Evolutionary conservation across 2,329 filamentous ascomycete species (phyloP).

Genomic region (Microcyclosporella mali): DNA sequence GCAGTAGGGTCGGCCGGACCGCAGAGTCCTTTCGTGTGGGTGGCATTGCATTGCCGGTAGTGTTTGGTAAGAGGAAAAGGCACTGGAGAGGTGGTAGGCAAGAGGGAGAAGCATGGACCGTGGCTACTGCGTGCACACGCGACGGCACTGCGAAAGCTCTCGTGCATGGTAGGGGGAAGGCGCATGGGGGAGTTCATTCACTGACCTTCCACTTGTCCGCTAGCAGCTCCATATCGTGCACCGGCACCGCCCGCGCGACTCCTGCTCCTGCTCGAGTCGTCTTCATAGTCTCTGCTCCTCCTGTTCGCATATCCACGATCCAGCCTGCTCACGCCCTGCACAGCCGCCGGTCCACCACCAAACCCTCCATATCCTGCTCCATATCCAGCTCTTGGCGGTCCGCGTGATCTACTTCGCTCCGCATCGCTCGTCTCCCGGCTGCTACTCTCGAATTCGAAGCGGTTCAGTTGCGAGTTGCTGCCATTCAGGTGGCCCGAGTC

Average conservation of each 20-base stretch:
- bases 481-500: conserved; percentile 33
- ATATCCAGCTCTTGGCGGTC: conserved; percentile 23
- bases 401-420: conserved; percentile 31
- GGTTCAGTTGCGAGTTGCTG: conserved; percentile 29
- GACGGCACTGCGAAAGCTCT: too few species aligned
- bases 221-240: conserved; percentile 33
- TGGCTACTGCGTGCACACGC: too few species aligned
- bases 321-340: conserved; percentile 32
- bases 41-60: background rate
- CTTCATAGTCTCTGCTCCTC: conserved; percentile 35
- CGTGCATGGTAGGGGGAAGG: background rate
- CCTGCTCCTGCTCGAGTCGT: conserved; percentile 32
- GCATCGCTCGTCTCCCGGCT: conserved; percentile 33
- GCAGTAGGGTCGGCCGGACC: background rate
- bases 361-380: conserved; percentile 37
- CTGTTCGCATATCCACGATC: conserved; percentile 38
- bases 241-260: conserved; percentile 17
- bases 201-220: conserved; percentile 39
- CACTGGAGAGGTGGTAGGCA: background rate
- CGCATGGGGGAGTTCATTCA: conserved; percentile 4
- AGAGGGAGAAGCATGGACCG: too few species aligned
- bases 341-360: conserved; percentile 9
- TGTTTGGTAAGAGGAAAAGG: background rate
- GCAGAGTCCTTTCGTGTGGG: background rate
- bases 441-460: conserved; percentile 32